These are phyloP conservation scores for Metschnikowia lachancei DNA, from an alignment of 805 yeast genomes.

Conservation along the genomic window DNA sequence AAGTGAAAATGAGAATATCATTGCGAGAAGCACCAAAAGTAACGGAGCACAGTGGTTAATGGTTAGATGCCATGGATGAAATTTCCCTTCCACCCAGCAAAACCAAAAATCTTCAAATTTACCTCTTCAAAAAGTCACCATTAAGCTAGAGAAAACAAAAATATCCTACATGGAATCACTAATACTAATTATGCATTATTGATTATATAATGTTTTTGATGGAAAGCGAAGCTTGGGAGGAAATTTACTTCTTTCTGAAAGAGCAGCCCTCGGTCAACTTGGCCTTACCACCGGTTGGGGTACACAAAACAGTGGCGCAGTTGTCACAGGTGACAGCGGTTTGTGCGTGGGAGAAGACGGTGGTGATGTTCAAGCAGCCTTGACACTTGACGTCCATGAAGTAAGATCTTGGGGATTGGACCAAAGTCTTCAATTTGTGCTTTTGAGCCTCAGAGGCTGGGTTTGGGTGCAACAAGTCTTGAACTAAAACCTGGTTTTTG, in stretches of 20 bases:
- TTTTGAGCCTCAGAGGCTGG: conserved; percentile 38
- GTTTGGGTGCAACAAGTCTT: conserved; percentile 43
- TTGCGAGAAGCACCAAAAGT: no score
- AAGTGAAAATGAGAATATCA: no score
- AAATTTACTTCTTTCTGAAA: conserved; percentile 38
- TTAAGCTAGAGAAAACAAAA: no score
- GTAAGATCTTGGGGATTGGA: conserved; percentile 42
- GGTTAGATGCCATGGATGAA: no score
- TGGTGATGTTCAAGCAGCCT: conserved; percentile 42
- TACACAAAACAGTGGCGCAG: conserved; percentile 40
- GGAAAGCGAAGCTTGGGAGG: conserved; percentile 4
- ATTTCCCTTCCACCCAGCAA: no score
- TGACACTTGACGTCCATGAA: conserved; percentile 45
- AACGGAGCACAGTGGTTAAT: no score
- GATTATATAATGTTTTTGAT: conserved; percentile 12
- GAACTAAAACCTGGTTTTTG: conserved; percentile 37
- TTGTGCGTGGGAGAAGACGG: conserved; percentile 43
- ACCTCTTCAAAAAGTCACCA: no score
- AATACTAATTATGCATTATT: conserved; percentile 14
- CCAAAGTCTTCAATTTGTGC: conserved; percentile 41
- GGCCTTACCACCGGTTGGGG: conserved; percentile 45
- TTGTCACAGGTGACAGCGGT: conserved; percentile 43
- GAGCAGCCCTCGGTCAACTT: conserved; percentile 43
- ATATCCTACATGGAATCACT: neutral
- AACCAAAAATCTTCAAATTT: no score